Evolutionary conservation across 345 rosid genomes (phyloP).

Genomic region (Reutealis trisperma): DNA sequence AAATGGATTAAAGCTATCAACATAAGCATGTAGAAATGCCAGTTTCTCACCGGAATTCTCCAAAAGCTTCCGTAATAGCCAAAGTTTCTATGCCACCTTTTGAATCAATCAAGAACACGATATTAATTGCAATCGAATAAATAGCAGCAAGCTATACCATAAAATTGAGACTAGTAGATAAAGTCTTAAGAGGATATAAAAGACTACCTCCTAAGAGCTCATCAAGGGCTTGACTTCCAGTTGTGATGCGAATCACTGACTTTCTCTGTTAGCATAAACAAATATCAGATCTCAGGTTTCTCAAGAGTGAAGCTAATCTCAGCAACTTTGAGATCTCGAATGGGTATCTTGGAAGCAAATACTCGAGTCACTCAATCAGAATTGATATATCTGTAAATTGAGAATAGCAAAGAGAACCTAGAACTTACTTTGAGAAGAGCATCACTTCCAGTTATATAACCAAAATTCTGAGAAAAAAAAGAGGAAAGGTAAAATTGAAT

Average conservation of each 20-base stretch:
- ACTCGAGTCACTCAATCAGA: background rate
- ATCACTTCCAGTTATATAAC: constrained; percentile 90
- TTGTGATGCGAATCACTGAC: constrained; percentile 71
- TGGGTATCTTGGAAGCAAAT: background rate
- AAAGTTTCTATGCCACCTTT: constrained; percentile 85
- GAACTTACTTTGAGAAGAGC: constrained; percentile 76
- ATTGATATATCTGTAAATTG: background rate
- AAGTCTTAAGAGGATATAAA: background rate
- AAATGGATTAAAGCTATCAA: background rate
- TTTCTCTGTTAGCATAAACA: constrained; percentile 49
- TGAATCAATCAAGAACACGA: background rate
- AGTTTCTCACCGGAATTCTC: constrained; percentile 71
- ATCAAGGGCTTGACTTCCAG: constrained; percentile 95
- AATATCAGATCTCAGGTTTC: background rate
- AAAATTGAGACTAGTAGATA: background rate
- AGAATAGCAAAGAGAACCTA: constrained; percentile 3
- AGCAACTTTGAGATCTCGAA: background rate
- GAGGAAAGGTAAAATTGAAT: background rate
- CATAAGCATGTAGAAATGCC: background rate
- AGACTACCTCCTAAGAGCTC: constrained; percentile 79
- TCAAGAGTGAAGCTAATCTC: background rate
- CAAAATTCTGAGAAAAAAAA: constrained; percentile 57
- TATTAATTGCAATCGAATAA: constrained; percentile 3
- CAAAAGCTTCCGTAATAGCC: constrained; percentile 91
- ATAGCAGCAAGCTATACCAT: background rate